These are phyloP conservation scores for Cordyceps pruinosa DNA, from an alignment of 2,329 filamentous ascomycete species.

Conservation along the genomic window DNA sequence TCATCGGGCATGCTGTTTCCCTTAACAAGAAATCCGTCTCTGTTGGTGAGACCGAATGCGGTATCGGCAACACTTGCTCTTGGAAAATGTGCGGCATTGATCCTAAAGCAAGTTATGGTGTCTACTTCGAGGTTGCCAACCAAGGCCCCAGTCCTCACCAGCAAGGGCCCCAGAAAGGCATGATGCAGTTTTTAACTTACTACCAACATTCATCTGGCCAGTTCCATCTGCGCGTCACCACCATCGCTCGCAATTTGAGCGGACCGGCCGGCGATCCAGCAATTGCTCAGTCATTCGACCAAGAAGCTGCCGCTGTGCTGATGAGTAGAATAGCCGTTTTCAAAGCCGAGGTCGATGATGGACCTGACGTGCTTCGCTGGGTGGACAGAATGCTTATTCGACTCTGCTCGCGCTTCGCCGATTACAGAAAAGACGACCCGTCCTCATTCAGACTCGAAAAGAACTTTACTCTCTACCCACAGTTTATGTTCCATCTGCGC, in stretches of 20 bases:
- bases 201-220: slow-evolving; percentile 97
- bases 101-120: slow-evolving; percentile 83
- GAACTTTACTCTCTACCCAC: slow-evolving; percentile 97
- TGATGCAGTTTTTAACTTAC: slow-evolving; percentile 98
- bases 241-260: slow-evolving; percentile 82
- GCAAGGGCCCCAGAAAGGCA: slow-evolving; percentile 80
- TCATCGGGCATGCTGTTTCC: slow-evolving; percentile 94
- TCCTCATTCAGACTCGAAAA: slow-evolving; percentile 95
- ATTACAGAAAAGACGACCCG: slow-evolving; percentile 96
- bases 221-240: slow-evolving; percentile 93
- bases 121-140: slow-evolving; percentile 96
- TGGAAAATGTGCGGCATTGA: slow-evolving; percentile 99
- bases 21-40: slow-evolving; percentile 97
- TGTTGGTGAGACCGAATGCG: slow-evolving; percentile 95
- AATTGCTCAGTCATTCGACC: slow-evolving; percentile 94
- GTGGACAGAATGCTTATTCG: slow-evolving; percentile 98
- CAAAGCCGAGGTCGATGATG: slow-evolving; percentile 97
- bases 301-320: slow-evolving; percentile 92
- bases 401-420: slow-evolving; percentile 90
- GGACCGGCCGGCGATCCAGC: slow-evolving; percentile 91
- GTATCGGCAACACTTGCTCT: slow-evolving; percentile 95
- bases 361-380: slow-evolving; percentile 96
- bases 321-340: slow-evolving; percentile 99
- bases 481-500: slow-evolving; percentile 99
- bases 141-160: slow-evolving; percentile 84